Conservation (phyloP, 345 rosid species). For the Punica granatum region DNA sequence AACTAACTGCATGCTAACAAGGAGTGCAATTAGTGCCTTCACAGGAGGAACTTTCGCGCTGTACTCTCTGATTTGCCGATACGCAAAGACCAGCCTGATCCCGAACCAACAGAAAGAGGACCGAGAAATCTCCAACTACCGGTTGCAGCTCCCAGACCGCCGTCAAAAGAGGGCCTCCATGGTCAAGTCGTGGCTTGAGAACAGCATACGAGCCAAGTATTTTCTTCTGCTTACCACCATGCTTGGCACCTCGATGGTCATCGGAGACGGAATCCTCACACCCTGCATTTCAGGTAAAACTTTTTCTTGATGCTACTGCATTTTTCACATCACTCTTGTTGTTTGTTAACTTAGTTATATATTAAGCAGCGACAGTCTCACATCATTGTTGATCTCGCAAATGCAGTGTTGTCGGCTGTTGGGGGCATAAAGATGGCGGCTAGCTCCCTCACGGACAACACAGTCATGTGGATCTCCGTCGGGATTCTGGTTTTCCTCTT, state of each 20-base stretch:
- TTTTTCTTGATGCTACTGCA: too few species aligned
- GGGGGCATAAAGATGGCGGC: slow-evolving; percentile 21
- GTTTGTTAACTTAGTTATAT: too few species aligned
- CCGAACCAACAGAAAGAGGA: slow-evolving; percentile 29
- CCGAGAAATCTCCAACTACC: slow-evolving; percentile 15
- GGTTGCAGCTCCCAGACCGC: slow-evolving; percentile 8
- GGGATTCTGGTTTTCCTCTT: slow-evolving; percentile 18
- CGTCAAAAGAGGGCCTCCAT: slow-evolving; percentile 13
- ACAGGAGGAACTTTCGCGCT: slow-evolving; percentile 30
- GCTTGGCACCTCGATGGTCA: slow-evolving; percentile 32
- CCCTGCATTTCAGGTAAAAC: slow-evolving; percentile 26
- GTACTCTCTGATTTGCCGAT: slow-evolving; percentile 28
- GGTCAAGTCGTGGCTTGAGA: slow-evolving; percentile 15
- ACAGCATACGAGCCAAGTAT: slow-evolving; percentile 13
- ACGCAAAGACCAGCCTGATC: slow-evolving; percentile 19
- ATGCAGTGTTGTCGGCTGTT: slow-evolving; percentile 22
- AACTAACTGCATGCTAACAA: too few species aligned
- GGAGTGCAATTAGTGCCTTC: not conserved
- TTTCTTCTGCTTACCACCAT: slow-evolving; percentile 17
- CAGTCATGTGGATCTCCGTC: slow-evolving; percentile 28
- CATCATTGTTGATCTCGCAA: not conserved
- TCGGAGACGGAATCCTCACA: slow-evolving; percentile 34
- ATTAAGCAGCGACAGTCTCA: too few species aligned
- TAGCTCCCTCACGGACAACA: slow-evolving; percentile 6
- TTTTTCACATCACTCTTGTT: too few species aligned